Conservation (phyloP, 2,329 filamentous ascomycete species). For the Capronia coronata region DNA sequence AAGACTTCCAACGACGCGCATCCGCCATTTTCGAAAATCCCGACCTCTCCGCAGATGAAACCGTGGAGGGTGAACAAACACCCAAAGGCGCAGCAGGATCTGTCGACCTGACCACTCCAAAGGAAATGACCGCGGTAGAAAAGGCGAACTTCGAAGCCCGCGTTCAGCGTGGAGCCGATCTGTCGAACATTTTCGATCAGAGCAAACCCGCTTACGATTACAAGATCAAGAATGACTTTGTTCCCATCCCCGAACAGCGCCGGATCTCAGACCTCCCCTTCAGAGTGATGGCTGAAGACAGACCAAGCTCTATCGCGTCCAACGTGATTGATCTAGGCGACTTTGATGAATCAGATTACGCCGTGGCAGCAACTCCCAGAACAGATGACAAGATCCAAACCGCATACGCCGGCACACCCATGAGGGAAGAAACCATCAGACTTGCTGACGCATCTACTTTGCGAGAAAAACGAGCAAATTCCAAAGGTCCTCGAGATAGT, state of each 20-base stretch:
- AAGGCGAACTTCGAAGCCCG: slow-evolving; percentile 52
- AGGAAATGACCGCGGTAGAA: slow-evolving; percentile 39
- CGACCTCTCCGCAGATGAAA: slow-evolving; percentile 36
- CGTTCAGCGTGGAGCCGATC: slow-evolving; percentile 50
- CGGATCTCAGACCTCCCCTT: slow-evolving; percentile 51
- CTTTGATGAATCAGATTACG: slow-evolving; percentile 47
- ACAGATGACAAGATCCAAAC: slow-evolving; percentile 47
- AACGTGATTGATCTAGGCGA: slow-evolving; percentile 49
- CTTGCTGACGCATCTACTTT: slow-evolving; percentile 50
- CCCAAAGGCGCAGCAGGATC: slow-evolving; percentile 28
- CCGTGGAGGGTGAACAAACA: slow-evolving; percentile 38
- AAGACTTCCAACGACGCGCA: slow-evolving; percentile 51
- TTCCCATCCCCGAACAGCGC: slow-evolving; percentile 41
- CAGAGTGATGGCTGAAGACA: slow-evolving; percentile 31
- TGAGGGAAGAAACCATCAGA: slow-evolving; percentile 43
- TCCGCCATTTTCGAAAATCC: slow-evolving; percentile 38
- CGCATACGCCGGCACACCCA: slow-evolving; percentile 39
- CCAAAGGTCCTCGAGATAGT: slow-evolving; percentile 38
- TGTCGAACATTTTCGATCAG: slow-evolving; percentile 54
- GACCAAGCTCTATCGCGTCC: slow-evolving; percentile 43
- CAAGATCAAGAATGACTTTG: slow-evolving; percentile 47
- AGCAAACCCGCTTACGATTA: slow-evolving; percentile 53
- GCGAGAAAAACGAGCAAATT: slow-evolving; percentile 49
- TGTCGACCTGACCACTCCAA: slow-evolving; percentile 23
- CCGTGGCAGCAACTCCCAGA: slow-evolving; percentile 39